Evolutionary conservation across 192 early-diverging fungal species (phyloP), one percentile per base, ranked within the genome.

Genomic region (Chytriomyces sp.): DNA sequence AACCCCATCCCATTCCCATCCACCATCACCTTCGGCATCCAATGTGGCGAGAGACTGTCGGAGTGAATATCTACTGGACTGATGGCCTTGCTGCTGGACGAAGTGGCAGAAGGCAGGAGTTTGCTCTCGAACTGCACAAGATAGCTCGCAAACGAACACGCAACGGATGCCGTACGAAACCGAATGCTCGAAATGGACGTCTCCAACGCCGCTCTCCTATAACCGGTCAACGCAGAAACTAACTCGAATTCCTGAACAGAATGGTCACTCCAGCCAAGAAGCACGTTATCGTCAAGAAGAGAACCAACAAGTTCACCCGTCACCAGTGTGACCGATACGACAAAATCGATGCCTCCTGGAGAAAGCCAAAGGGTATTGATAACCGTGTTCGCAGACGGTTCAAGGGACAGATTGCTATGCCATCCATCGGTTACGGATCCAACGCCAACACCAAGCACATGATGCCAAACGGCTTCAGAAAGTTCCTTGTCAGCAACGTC

Each of bases 361-460:
- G 98, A 89, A 96, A 98, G 87, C 98, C 98, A 81, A 94, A 93
- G 88, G 98, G 98, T 98, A 99, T 99, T 90, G 98, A 99, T 86
- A 95, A 93, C 90, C 89, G 94, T 72, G 96, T 97, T 74, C 96
- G 98, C 80, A 89, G 98, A 82, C 92, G 98, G 64, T 99, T 99
- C 91, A 96, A 95, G 91, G 98, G 98, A 79, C 91, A 92, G 79
- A 91, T 95, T 80, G 91, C 93, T 82, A 97, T 98, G 94, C 96
- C 98, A 88, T 98, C 97, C 92, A 99, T 99, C 80, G 98, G 98
- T 87, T 99, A 97, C 85, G 98, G 98, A 81, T 94, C 96, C 84
- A 96, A 94, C 91, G 89, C 89, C 88, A 92, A 93, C 80, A 97
- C 97, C 84, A 95, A 97, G 73, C 94, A 97, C 92, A 83, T 98